These are phyloP conservation scores for Fusarium nurragi DNA, from an alignment of 2,329 filamentous ascomycete genomes.

Conservation along the genomic window DNA sequence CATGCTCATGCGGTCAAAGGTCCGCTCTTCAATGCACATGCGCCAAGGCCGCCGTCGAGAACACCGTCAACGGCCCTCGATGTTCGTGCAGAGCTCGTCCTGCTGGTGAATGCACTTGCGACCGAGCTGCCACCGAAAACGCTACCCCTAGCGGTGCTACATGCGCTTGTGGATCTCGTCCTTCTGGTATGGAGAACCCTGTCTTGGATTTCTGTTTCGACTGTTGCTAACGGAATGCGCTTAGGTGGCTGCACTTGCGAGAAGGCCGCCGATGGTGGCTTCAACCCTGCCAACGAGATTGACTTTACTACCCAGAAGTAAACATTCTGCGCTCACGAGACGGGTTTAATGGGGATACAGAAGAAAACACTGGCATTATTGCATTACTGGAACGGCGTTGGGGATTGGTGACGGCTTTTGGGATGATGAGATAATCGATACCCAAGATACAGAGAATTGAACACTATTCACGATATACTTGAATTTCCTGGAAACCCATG, in stretches of 20 bases:
- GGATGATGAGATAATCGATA: conserved; percentile 23
- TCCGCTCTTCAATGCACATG: conserved; percentile 88
- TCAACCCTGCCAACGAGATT: conserved; percentile 74
- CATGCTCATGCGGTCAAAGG: conserved; percentile 90
- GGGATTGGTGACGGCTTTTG: conserved; percentile 13
- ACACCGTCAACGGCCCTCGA: conserved; percentile 74
- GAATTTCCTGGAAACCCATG: not conserved
- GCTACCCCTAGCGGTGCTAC: conserved; percentile 64
- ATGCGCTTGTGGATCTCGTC: conserved; percentile 81
- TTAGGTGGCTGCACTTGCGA: conserved; percentile 83
- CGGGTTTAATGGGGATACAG: not conserved
- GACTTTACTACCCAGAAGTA: conserved; percentile 79
- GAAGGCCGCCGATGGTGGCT: conserved; percentile 71
- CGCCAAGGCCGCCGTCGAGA: conserved; percentile 79
- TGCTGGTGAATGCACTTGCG: conserved; percentile 83
- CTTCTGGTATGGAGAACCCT: conserved; percentile 65
- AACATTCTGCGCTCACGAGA: not conserved
- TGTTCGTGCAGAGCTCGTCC: conserved; percentile 87
- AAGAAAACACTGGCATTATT: conserved; percentile 16
- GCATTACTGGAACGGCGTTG: conserved; percentile 34
- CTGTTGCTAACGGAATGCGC: conserved; percentile 20
- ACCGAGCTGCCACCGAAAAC: conserved; percentile 77
- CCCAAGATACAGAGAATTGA: conserved; percentile 22
- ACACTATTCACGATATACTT: not conserved
- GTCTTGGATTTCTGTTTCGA: not conserved